Conservation (phyloP, 2,329 filamentous ascomycete genomes). For the Neofusicoccum ribis region DNA sequence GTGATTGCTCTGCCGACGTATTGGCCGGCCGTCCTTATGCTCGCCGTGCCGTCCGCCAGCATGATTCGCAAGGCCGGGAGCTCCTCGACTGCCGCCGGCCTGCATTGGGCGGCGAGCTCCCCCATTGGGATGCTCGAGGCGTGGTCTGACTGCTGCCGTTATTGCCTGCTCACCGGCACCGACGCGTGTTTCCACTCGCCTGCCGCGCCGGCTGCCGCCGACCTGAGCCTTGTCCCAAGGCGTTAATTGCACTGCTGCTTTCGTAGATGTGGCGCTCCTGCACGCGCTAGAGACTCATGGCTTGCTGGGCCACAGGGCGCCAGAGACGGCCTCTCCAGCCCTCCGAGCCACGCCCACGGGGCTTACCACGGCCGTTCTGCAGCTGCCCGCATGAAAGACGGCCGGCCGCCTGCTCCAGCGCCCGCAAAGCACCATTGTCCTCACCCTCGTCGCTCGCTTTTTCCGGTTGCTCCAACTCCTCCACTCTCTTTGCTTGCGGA, state of each 20-base stretch:
- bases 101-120: not conserved
- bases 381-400: slow-evolving; percentile 10
- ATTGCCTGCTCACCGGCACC: not conserved
- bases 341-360: not conserved
- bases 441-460: slow-evolving; percentile 9
- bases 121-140: not conserved
- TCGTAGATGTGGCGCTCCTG: slow-evolving; percentile 6
- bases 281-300: slow-evolving; percentile 5
- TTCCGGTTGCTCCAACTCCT: not conserved
- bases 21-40: not conserved
- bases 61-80: not conserved
- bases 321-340: not conserved
- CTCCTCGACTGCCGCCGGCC: not conserved
- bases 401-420: not conserved
- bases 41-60: not conserved
- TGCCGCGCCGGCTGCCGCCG: slow-evolving; percentile 5
- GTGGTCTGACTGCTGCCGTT: not conserved
- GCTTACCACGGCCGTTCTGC: not conserved
- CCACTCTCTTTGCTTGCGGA: not conserved
- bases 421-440: not conserved
- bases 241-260: slow-evolving; percentile 15
- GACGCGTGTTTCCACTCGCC: slow-evolving; percentile 12
- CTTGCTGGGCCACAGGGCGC: not conserved
- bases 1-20: not conserved
- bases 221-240: slow-evolving; percentile 3